Evolutionary conservation across 176 grass and related monocot species (phyloP).

Genomic region (Poa pratensis): DNA sequence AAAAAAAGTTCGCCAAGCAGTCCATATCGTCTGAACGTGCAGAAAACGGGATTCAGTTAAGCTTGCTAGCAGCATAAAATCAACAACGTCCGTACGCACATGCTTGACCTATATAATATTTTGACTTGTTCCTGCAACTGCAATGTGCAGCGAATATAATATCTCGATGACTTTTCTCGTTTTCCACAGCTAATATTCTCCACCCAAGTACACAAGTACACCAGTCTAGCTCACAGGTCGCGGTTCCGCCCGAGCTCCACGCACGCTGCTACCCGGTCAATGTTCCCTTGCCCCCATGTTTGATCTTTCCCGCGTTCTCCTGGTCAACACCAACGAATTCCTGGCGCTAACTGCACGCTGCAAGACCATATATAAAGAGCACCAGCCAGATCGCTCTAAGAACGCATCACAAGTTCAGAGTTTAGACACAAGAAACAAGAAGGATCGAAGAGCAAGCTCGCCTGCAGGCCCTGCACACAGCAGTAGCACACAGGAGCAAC

Average conservation of each 20-base stretch:
- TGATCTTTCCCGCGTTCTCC: not conserved
- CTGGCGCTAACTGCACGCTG: not conserved
- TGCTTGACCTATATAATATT: not conserved
- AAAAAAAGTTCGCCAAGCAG: not conserved
- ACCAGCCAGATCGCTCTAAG: not conserved
- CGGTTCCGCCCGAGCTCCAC: not conserved
- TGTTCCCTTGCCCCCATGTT: conserved; percentile 14
- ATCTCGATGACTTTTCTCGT: not conserved
- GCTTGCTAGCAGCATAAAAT: not conserved
- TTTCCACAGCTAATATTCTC: conserved; percentile 5
- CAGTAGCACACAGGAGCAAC: not conserved
- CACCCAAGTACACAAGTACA: not conserved
- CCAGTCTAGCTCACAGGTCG: conserved; percentile 6
- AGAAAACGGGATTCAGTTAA: not conserved
- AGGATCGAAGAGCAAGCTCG: not conserved
- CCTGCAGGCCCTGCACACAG: too few species aligned
- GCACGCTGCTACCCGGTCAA: conserved; percentile 1
- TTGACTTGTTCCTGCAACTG: not conserved
- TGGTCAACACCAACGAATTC: conserved; percentile 30
- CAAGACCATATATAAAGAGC: conserved; percentile 6
- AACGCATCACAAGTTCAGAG: not conserved
- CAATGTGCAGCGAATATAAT: not conserved
- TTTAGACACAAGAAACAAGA: not conserved
- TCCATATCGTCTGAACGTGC: not conserved
- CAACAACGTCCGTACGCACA: not conserved